Evolutionary conservation across 1,284 basidiomycete genomes (phyloP).

Genomic region (Austropuccinia psidii): DNA sequence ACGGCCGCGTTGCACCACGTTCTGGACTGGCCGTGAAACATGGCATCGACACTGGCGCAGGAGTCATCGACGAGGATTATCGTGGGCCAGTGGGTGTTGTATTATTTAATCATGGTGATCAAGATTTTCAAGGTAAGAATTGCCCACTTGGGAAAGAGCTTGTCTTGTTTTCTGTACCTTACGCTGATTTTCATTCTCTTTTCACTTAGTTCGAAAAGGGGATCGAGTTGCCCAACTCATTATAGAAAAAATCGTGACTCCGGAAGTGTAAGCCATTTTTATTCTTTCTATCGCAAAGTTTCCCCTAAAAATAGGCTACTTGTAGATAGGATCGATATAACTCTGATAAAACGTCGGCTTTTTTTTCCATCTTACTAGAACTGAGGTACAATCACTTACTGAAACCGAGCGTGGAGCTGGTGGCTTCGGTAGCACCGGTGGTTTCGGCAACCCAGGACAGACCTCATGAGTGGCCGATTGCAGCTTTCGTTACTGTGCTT

Average conservation of each 20-base stretch:
- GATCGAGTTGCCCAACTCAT: conserved; percentile 93
- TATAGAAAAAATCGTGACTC: conserved; percentile 79
- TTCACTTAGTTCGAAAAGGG: conserved; percentile 65
- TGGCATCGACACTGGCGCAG: conserved; percentile 93
- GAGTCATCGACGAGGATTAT: conserved; percentile 94
- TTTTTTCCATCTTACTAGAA: neutral
- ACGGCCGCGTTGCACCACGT: conserved; percentile 89
- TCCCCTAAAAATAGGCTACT: too few species aligned
- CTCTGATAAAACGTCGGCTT: too few species aligned
- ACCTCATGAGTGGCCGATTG: too few species aligned
- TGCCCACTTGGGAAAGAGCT: too few species aligned
- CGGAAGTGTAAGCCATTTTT: conserved; percentile 69
- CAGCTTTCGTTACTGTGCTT: too few species aligned
- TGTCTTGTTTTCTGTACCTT: neutral
- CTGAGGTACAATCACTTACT: conserved; percentile 27
- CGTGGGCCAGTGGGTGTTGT: conserved; percentile 86
- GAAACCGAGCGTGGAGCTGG: conserved; percentile 36
- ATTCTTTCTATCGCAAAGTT: neutral
- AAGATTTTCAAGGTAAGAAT: conserved; percentile 70
- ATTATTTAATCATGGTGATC: conserved; percentile 82
- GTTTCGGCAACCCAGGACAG: conserved; percentile 18
- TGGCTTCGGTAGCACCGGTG: conserved; percentile 36
- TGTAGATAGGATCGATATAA: too few species aligned
- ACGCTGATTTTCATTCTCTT: neutral
- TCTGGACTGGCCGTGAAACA: conserved; percentile 88